phyloP scores from a whole-genome alignment of 2,329 filamentous ascomycete species.

The Tolypocladium inflatum region DNA sequence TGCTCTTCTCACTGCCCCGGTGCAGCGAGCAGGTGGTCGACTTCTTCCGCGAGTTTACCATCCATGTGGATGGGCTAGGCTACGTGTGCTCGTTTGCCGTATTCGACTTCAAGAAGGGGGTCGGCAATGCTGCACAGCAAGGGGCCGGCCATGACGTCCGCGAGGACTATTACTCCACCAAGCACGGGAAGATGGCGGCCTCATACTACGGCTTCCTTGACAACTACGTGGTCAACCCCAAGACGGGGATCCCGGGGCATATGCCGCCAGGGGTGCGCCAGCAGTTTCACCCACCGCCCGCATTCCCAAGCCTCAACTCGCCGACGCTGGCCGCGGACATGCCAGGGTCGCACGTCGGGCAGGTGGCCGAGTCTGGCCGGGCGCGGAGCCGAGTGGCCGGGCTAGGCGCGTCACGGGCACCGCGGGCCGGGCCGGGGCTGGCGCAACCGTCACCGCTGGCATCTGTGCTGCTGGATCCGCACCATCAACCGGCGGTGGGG shows the following conservation, averaged over 20 bases:
- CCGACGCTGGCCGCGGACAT: constrained; percentile 48
- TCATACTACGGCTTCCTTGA: constrained; percentile 94
- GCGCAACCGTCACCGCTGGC: constrained; percentile 57
- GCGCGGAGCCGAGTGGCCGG: constrained; percentile 29
- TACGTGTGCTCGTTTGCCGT: constrained; percentile 97
- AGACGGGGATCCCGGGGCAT: constrained; percentile 53
- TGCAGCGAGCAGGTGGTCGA: constrained; percentile 91
- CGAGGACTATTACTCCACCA: constrained; percentile 88
- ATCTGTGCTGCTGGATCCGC: constrained; percentile 65
- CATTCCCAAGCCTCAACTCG: constrained; percentile 62
- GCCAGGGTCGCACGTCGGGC: constrained; percentile 36
- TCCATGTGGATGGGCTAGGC: constrained; percentile 91
- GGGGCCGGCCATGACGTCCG: constrained; percentile 52
- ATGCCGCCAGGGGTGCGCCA: constrained; percentile 41
- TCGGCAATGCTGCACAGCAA: constrained; percentile 32
- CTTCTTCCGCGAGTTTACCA: constrained; percentile 95
- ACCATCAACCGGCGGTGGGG: constrained; percentile 54
- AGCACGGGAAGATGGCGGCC: constrained; percentile 97
- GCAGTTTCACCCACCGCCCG: constrained; percentile 65
- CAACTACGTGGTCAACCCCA: constrained; percentile 73
- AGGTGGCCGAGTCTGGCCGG: constrained; percentile 32
- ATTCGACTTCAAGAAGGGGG: constrained; percentile 88
- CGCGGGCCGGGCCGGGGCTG: constrained; percentile 26
- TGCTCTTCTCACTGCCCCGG: constrained; percentile 77
- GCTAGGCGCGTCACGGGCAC: constrained; percentile 8